phyloP scores from a whole-genome alignment of 345 rosid species.

The Eucalyptus cloeziana region DNA sequence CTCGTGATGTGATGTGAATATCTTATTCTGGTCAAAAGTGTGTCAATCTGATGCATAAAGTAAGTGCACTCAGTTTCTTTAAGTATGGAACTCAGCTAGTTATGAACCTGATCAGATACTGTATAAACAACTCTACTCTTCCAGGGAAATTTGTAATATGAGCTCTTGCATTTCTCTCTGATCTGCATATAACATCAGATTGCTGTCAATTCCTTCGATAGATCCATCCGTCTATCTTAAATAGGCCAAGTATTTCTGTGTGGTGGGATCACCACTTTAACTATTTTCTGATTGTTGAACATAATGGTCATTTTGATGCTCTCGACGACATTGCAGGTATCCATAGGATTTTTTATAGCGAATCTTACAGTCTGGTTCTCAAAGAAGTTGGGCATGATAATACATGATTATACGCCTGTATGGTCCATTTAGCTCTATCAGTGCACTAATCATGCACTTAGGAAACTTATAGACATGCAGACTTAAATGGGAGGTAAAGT shows the following conservation, averaged over 20 bases:
- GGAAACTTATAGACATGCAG: background rate
- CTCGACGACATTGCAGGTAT: slow-evolving; percentile 38
- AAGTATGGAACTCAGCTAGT: background rate
- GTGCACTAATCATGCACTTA: background rate
- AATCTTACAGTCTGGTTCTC: slow-evolving; percentile 68
- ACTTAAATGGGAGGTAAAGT: background rate
- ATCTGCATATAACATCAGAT: background rate
- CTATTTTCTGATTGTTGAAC: background rate
- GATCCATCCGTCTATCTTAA: background rate
- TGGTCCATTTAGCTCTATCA: background rate
- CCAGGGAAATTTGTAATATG: background rate
- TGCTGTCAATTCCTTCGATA: background rate
- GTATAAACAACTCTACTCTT: background rate
- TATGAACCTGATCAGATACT: background rate
- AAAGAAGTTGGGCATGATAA: slow-evolving; percentile 31
- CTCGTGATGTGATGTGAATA: background rate
- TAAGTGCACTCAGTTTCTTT: background rate
- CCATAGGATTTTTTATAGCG: slow-evolving; percentile 82
- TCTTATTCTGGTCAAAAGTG: background rate
- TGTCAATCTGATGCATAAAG: background rate
- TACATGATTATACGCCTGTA: background rate
- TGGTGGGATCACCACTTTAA: background rate
- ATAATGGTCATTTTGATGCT: background rate
- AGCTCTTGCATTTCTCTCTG: background rate
- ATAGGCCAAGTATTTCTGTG: background rate